phyloP scores from a whole-genome alignment of 2,329 filamentous ascomycete genomes.

The Cordyceps militaris region DNA sequence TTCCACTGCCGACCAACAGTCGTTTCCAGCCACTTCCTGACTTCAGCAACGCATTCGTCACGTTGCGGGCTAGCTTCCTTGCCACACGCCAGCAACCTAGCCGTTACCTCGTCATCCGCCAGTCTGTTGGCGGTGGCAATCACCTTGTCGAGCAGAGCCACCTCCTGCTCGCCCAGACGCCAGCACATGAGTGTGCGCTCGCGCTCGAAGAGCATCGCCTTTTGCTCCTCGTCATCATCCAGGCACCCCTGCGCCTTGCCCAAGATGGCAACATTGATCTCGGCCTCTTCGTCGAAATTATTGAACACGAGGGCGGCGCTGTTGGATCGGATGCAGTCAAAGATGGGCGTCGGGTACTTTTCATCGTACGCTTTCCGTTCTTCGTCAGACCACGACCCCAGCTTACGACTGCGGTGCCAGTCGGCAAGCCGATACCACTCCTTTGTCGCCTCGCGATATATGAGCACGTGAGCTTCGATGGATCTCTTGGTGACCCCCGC shows the following conservation, averaged over 20 bases:
- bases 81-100: not conserved
- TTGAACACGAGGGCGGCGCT: conserved; percentile 15
- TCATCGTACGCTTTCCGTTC: conserved; percentile 14
- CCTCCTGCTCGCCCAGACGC: not conserved
- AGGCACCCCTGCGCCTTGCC: not conserved
- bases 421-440: conserved; percentile 18
- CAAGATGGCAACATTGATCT: not conserved
- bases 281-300: not conserved
- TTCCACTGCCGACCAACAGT: not conserved
- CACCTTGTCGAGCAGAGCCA: not conserved
- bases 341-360: conserved; percentile 14
- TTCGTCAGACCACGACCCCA: conserved; percentile 15
- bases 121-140: not conserved
- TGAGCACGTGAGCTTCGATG: conserved; percentile 14
- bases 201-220: not conserved
- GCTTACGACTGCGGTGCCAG: conserved; percentile 18
- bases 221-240: not conserved
- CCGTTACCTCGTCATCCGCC: conserved; percentile 1
- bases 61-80: not conserved
- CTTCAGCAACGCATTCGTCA: not conserved
- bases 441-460: conserved; percentile 12
- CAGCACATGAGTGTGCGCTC: conserved; percentile 8
- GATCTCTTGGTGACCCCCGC: conserved; percentile 13
- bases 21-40: conserved; percentile 3
- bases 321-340: conserved; percentile 15